phyloP scores from a whole-genome alignment of 495 filamentous ascomycete genomes.

The Cryomyces minteri region DNA sequence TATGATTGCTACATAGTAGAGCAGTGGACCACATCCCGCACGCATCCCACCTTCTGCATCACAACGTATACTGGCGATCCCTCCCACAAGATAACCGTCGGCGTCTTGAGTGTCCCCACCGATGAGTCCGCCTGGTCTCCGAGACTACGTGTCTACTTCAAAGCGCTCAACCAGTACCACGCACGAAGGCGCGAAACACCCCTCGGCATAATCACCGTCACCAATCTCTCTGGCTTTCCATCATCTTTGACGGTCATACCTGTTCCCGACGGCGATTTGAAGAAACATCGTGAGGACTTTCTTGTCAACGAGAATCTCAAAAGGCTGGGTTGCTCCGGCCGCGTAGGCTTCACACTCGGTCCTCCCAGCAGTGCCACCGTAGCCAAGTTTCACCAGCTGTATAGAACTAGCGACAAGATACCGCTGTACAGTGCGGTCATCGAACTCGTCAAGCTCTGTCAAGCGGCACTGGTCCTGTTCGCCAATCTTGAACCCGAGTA shows the following conservation, averaged over 20 bases:
- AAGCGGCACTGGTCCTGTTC: constrained; percentile 75
- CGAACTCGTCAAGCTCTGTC: constrained; percentile 84
- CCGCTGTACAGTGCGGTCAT: constrained; percentile 57
- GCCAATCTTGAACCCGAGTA: constrained; percentile 76
- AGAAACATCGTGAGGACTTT: constrained; percentile 63
- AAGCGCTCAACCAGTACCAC: constrained; percentile 65
- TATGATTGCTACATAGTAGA: constrained; percentile 93
- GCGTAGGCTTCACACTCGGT: constrained; percentile 64
- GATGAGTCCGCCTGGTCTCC: constrained; percentile 70
- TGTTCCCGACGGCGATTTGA: constrained; percentile 73
- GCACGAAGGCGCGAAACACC: constrained; percentile 66
- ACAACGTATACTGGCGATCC: constrained; percentile 84
- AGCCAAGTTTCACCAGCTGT: constrained; percentile 84
- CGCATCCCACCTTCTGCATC: constrained; percentile 80
- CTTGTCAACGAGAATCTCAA: constrained; percentile 94
- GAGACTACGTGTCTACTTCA: constrained; percentile 65
- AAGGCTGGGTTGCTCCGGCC: constrained; percentile 75
- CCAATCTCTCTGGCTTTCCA: constrained; percentile 79
- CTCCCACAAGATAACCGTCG: constrained; percentile 46
- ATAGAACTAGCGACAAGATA: constrained; percentile 68
- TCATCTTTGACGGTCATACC: constrained; percentile 75
- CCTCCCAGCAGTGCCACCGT: constrained; percentile 59
- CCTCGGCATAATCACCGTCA: constrained; percentile 77
- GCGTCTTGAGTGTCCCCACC: constrained; percentile 68
- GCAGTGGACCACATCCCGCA: constrained; percentile 90